Base-by-base conservation (phyloP, 495 filamentous ascomycete species). In the Penicillium coprophilum region DNA sequence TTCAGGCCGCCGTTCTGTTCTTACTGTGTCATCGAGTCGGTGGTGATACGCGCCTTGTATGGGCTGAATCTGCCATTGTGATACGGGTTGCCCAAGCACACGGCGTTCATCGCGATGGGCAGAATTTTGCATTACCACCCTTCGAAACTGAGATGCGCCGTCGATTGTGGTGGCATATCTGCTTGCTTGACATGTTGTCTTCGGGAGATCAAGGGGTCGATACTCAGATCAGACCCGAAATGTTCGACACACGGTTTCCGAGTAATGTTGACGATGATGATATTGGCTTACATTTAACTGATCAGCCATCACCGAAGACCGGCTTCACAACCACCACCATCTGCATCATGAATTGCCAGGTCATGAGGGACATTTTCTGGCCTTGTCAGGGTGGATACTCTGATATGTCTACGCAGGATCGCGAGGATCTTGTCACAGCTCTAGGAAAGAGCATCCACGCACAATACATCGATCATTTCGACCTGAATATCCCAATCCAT, bases 201-300 rank as follows among this genome's bases (percentile, higher is more conserved):
- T 82, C 85, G 6, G 88, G 92, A 65, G 90, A 92, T 55, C 84
- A 90, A 61, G 89, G 87, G 1, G 85, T 82, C 43, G 88, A 92
- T 55, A 81, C 86, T 2, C 84, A 79, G 12, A 85, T 92, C 23
- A 64, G 78, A 6, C 82, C 84, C 13, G 69, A 74, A 38, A 76
- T 78, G 10, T 94, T 85, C 57, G 87, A 92, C 61, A 91, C 85
- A 0, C 62, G 76, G 39, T 66, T 81, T 23, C 86, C 86, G 0
- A 68, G 79, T 11, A 92, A 91, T 62, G 78, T 92, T 51, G 83
- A 92, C 69, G 87, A 89, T 53, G 59, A 64, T 15, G 87, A 91
- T 50, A 77, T 95, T 30, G 68, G 67, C 23, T 83, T 84, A 1
- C 71, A 82, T 0, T 80, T 80, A 71, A 78, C 68, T 0, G 71